phyloP scores from a whole-genome alignment of 352 stramenopile genomes.

The Phytophthora multivora region DNA sequence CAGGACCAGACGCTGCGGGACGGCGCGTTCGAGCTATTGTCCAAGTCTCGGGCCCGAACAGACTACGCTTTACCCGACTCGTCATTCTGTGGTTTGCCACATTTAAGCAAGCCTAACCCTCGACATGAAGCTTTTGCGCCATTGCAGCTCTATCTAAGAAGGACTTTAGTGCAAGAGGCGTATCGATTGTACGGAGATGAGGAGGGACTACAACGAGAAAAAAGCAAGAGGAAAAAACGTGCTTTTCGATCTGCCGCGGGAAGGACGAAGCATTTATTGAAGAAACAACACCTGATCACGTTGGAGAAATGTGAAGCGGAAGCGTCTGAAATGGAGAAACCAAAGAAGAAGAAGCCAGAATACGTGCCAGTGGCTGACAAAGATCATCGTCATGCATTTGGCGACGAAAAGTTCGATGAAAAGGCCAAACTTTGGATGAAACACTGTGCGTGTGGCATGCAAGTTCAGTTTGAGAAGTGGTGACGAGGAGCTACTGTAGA shows the following conservation, averaged over 20 bases:
- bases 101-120: conserved; percentile 65
- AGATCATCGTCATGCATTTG: conserved; percentile 70
- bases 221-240: conserved; percentile 45
- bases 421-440: conserved; percentile 51
- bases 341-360: conserved; percentile 13
- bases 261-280: conserved; percentile 65
- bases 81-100: conserved; percentile 52
- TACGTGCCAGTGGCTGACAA: conserved; percentile 50
- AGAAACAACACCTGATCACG: conserved; percentile 40
- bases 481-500: conserved; percentile 26
- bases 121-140: conserved; percentile 69
- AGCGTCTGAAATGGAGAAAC: conserved; percentile 3
- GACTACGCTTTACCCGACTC: conserved; percentile 73
- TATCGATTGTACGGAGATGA: conserved; percentile 52
- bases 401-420: conserved; percentile 42
- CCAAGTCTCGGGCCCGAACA: conserved; percentile 57
- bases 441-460: conserved; percentile 60
- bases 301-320: conserved; percentile 11
- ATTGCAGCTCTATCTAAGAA: conserved; percentile 67
- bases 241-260: conserved; percentile 55
- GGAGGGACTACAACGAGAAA: conserved; percentile 50
- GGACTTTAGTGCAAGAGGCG: conserved; percentile 56
- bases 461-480: conserved; percentile 78
- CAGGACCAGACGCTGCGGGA: conserved; percentile 57
- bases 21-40: conserved; percentile 64